Percentiles rank a stretch among this genome's conserved stretches.
These are phyloP conservation scores for Rubia tinctorum DNA, from an alignment of 305 asterid genomes.

Conservation along the genomic window DNA sequence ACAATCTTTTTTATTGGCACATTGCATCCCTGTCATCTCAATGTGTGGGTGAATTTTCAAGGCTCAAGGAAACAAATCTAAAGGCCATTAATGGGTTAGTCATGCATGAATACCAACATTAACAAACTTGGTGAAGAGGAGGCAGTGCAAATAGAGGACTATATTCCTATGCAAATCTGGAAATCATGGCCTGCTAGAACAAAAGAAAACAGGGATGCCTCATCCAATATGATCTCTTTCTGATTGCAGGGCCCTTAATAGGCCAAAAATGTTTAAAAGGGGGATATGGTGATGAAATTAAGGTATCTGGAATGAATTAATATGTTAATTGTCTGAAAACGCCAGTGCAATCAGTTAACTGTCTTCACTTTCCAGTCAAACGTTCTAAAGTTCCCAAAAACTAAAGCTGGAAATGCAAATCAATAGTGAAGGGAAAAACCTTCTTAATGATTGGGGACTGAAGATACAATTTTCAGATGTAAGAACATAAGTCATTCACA, in stretches of 20 bases:
- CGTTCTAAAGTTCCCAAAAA: neutral
- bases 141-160: neutral
- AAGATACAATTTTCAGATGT: neutral
- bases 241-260: slow-evolving; percentile 1
- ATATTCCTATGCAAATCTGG: neutral
- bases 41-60: neutral
- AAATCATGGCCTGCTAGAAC: neutral
- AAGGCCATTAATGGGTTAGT: neutral
- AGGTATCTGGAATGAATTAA: neutral
- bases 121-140: neutral
- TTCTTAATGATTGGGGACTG: neutral
- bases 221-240: neutral
- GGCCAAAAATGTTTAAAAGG: neutral
- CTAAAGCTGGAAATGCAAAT: neutral
- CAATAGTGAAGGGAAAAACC: neutral
- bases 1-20: neutral
- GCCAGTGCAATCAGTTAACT: neutral
- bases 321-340: neutral
- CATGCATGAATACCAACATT: neutral
- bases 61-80: neutral
- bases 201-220: neutral
- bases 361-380: neutral
- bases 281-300: neutral
- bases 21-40: neutral
- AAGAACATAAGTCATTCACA: neutral